Percentiles rank a stretch among this genome's conserved stretches.
phyloP scores from a whole-genome alignment of 176 grass and related monocot species.

The Triticum dicoccoides region DNA sequence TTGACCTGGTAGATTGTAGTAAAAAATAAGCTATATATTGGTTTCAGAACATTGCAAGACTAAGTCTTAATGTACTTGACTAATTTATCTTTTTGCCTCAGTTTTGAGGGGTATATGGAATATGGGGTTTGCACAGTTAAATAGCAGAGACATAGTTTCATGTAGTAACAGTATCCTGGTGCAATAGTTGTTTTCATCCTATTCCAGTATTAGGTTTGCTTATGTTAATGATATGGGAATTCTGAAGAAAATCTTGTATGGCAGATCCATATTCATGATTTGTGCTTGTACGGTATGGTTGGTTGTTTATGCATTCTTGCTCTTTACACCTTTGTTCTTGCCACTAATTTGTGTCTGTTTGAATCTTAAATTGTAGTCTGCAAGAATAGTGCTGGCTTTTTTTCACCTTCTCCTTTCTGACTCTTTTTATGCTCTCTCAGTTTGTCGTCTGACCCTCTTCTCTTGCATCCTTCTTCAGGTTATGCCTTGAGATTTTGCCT shows the following conservation, averaged over 20 bases:
- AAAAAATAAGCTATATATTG: neutral
- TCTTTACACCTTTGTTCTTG: neutral
- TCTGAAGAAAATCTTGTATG: neutral
- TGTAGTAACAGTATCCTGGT: neutral
- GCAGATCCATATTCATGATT: neutral
- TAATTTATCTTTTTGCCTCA: constrained; percentile 1
- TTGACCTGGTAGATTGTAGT: constrained; percentile 6
- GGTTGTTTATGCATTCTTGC: neutral
- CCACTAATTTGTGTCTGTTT: neutral
- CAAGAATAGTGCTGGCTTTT: neutral
- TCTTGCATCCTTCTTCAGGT: constrained; percentile 54
- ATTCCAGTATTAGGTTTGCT: neutral
- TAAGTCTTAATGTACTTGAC: neutral
- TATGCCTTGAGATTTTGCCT: constrained; percentile 80
- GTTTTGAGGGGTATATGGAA: constrained; percentile 9
- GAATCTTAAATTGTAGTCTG: neutral
- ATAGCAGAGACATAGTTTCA: neutral
- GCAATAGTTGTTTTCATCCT: neutral
- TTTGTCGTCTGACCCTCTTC: constrained; percentile 7
- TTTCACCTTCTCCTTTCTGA: constrained; percentile 5
- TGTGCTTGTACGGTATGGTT: neutral
- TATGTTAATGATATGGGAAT: neutral
- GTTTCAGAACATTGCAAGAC: constrained; percentile 10
- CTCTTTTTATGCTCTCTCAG: constrained; percentile 16
- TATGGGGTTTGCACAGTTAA: neutral